Evolutionary conservation across 345 rosid genomes (phyloP), one percentile per base, ranked within the genome.

Genomic region (Turnera subulata): DNA sequence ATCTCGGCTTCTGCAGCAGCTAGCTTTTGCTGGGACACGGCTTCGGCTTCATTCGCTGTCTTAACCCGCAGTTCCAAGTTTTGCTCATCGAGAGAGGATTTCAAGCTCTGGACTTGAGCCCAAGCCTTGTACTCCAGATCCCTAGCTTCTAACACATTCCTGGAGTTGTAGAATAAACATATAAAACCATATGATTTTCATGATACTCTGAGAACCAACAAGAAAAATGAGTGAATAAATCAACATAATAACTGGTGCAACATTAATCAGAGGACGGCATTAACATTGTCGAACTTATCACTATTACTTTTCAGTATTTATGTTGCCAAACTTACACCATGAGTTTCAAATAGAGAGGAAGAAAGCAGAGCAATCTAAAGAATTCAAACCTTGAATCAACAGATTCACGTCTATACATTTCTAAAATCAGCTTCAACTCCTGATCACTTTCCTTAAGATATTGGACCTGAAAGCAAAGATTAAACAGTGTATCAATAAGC

Each of bases 1-100:
- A 94, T 88, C 77, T 90, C 99, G 57, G 97, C 96, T 79, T 94
- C 99, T 18, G 96, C 92, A 71, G 96, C 84, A 67, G 96, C 99
- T 66, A 94, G 78, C 78, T 67, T 81, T 70, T 90, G 97, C 68
- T 94, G 99, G 56, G 99, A 87, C 53, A 75, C 61, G 40, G 99
- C 97, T 73, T 94, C 99, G 51, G 96, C 97, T 81, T 90, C 96
- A 73, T 84, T 94, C 59, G 99, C 96, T 25, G 77, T 80, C 83
- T 94, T 94, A 40, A 94, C 99, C 10, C 91, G 88, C 58, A 79
- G 69, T 75, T 94, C 99, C 60, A 94, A 71, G 61, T 65, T 76
- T 66, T 81, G 92, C 76, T 94, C 99, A 77, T 94, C 96, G 70
- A 94, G 86, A 49, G 83, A 80, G 53, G 82, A 80, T 67, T 85